A percentile compares a stretch with the other conserved stretches of the same genome.
phyloP scores from a whole-genome alignment of 208 protist genomes.

The Porcisia deanei region DNA sequence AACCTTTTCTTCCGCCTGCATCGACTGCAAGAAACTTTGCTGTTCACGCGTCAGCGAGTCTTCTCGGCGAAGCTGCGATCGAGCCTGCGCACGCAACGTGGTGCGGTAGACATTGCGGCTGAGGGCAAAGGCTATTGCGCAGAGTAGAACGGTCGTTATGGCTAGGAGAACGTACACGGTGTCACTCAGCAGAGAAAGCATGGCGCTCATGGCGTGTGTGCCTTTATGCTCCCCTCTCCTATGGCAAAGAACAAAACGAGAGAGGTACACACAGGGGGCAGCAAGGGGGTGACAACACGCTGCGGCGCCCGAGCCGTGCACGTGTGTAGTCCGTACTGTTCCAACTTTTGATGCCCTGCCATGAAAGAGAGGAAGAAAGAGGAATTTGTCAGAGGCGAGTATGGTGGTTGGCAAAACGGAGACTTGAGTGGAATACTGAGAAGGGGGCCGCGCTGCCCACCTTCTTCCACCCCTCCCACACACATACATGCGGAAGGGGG shows the following conservation, averaged over 20 bases:
- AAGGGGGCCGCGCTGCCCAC: too few species aligned
- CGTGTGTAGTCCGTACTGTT: too few species aligned
- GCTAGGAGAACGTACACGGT: constrained; percentile 45
- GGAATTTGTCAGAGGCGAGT: too few species aligned
- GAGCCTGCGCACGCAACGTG: constrained; percentile 47
- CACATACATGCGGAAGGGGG: too few species aligned
- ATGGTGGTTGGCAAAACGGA: too few species aligned
- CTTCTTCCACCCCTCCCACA: too few species aligned
- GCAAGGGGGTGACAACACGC: not conserved
- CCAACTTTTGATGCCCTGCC: too few species aligned
- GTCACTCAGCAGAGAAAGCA: constrained; percentile 31
- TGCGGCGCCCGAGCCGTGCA: too few species aligned
- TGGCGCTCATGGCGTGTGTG: not conserved
- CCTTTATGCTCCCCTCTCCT: not conserved
- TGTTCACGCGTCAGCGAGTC: constrained; percentile 35
- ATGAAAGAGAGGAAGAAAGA: too few species aligned
- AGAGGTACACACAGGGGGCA: not conserved
- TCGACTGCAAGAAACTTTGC: constrained; percentile 48
- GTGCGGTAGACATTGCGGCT: constrained; percentile 50
- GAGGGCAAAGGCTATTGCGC: constrained; percentile 46
- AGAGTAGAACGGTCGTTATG: constrained; percentile 36
- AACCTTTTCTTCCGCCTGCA: constrained; percentile 77
- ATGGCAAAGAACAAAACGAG: not conserved
- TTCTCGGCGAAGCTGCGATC: constrained; percentile 41
- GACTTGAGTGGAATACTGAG: too few species aligned